These are phyloP conservation scores for Mycena capillaripes DNA, from an alignment of 768 basidiomycete species.

Conservation along the genomic window DNA sequence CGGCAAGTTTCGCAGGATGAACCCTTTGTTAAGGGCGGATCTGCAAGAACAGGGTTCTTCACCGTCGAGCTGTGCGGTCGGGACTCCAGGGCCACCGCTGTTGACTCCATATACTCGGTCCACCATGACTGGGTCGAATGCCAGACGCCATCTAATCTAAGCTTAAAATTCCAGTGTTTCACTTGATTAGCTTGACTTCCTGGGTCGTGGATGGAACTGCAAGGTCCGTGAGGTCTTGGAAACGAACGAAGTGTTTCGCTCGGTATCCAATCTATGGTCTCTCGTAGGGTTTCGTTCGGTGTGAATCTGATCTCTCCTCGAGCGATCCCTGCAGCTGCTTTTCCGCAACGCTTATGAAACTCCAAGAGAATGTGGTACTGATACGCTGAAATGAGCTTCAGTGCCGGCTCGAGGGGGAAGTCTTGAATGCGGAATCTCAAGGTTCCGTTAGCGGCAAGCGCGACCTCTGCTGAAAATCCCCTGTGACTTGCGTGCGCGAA, in stretches of 20 bases:
- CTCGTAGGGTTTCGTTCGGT: neutral
- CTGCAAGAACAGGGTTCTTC: neutral
- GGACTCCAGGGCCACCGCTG: neutral
- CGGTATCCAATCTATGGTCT: neutral
- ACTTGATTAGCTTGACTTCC: neutral
- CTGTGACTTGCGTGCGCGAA: neutral
- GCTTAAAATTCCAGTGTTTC: neutral
- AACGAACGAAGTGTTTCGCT: neutral
- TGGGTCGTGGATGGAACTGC: neutral
- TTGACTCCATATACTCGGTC: neutral
- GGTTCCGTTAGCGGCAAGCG: conserved; percentile 4
- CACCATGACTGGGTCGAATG: conserved; percentile 6
- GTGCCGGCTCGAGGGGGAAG: neutral
- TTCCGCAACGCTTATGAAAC: conserved; percentile 11
- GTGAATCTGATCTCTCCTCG: neutral
- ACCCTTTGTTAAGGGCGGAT: neutral
- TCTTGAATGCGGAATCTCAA: conserved; percentile 1
- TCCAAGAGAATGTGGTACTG: conserved; percentile 3
- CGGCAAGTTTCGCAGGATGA: neutral
- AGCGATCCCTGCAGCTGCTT: neutral
- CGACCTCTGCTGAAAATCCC: neutral
- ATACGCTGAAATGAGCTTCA: conserved; percentile 5
- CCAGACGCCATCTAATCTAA: neutral
- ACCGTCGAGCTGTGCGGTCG: conserved; percentile 13
- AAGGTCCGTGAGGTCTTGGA: neutral